These are phyloP conservation scores for Cryphonectria parasitica DNA, from an alignment of 2,329 filamentous ascomycete species.

Conservation along the genomic window DNA sequence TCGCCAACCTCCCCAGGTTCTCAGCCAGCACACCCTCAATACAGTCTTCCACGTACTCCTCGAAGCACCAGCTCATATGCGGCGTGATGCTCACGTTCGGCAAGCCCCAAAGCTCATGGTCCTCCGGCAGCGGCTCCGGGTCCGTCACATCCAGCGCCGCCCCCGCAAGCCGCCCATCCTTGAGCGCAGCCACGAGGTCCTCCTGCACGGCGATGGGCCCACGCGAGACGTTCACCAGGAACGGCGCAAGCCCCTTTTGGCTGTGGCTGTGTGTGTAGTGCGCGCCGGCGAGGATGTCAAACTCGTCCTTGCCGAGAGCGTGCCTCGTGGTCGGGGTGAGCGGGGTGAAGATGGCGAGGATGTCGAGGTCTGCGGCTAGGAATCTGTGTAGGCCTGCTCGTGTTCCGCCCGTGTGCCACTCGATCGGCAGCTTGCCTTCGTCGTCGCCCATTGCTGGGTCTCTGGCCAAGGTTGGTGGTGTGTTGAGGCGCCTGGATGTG, in stretches of 20 bases:
- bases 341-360: conserved; percentile 20
- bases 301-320: conserved; percentile 4
- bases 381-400: conserved; percentile 2
- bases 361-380: conserved; percentile 14
- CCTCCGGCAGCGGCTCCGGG: conserved; percentile 18
- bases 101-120: conserved; percentile 16
- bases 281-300: conserved; percentile 10
- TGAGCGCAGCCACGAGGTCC: conserved; percentile 19
- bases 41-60: conserved; percentile 15
- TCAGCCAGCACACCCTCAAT: conserved; percentile 13
- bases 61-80: conserved; percentile 20
- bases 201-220: conserved; percentile 16
- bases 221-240: conserved; percentile 19
- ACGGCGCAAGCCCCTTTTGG: neutral
- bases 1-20: conserved; percentile 14
- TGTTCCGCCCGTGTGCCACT: conserved; percentile 18
- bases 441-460: conserved; percentile 13
- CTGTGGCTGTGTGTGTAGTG: neutral
- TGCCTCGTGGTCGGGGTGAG: conserved; percentile 1
- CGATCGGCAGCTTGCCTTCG: conserved; percentile 14
- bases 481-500: conserved; percentile 5
- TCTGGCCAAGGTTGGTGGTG: neutral
- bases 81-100: conserved; percentile 23
- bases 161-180: conserved; percentile 17
- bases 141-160: conserved; percentile 19